These are phyloP conservation scores for Pseudopyricularia javanii DNA, from an alignment of 2,329 filamentous ascomycete genomes.

Conservation along the genomic window DNA sequence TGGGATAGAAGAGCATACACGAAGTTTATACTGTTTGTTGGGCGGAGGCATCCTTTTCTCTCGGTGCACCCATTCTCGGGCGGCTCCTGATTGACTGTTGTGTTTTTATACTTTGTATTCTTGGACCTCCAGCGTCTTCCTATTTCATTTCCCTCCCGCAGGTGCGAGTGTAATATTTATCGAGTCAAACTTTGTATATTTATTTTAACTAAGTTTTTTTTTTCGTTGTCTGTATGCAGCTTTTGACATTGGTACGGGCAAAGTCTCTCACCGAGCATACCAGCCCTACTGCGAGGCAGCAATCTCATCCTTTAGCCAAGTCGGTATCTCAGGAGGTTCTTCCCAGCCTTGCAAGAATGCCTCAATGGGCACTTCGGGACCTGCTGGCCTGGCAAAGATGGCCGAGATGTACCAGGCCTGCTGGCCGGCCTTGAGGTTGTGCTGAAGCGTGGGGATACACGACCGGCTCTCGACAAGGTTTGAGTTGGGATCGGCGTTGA, in stretches of 20 bases:
- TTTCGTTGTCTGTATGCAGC: no score
- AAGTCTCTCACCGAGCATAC: not conserved
- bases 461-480: slow-evolving; percentile 64
- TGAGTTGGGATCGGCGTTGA: slow-evolving; percentile 68
- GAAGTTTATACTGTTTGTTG: not conserved
- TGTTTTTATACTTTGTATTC: not conserved
- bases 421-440: slow-evolving; percentile 43
- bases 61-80: not conserved
- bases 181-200: no score
- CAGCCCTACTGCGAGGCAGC: slow-evolving; percentile 2
- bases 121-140: not conserved
- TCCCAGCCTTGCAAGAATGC: slow-evolving; percentile 51
- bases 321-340: slow-evolving; percentile 41
- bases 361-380: slow-evolving; percentile 34
- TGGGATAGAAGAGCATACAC: not conserved
- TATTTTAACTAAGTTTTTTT: no score
- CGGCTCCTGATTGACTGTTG: not conserved
- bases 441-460: slow-evolving; percentile 56
- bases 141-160: no score
- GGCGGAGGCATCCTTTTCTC: not conserved
- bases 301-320: slow-evolving; percentile 46
- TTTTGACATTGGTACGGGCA: not conserved
- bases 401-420: slow-evolving; percentile 57
- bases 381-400: slow-evolving; percentile 57
- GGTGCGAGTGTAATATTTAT: no score